phyloP scores from a whole-genome alignment of 164 flowering plant genomes.

The Taxillus chinensis region DNA sequence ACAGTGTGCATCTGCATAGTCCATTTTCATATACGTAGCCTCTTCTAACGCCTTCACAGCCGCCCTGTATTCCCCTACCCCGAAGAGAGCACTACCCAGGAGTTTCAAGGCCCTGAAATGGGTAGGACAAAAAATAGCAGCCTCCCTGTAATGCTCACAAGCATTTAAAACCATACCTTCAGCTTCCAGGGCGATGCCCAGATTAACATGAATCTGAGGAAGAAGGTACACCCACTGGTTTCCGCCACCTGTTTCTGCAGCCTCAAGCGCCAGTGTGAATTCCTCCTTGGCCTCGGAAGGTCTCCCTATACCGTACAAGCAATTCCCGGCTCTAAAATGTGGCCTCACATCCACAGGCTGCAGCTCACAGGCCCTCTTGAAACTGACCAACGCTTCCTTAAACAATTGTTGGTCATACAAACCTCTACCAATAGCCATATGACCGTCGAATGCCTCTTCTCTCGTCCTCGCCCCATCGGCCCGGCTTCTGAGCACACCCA shows the following conservation, averaged over 20 bases:
- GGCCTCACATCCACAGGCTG: conserved; percentile 88
- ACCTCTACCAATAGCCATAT: conserved; percentile 93
- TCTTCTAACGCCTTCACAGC: conserved; percentile 98
- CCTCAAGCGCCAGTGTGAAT: conserved; percentile 69
- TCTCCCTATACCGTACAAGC: conserved; percentile 58
- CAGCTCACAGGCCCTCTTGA: conserved; percentile 86
- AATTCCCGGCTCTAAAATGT: conserved; percentile 85
- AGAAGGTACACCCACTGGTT: conserved; percentile 81
- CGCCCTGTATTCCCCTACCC: conserved; percentile 96
- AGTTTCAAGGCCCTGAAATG: conserved; percentile 96
- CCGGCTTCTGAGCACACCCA: conserved; percentile 61
- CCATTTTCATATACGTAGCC: conserved; percentile 80
- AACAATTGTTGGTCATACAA: conserved; percentile 78
- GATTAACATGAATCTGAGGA: conserved; percentile 95
- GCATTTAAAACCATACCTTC: conserved; percentile 95
- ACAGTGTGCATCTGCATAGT: conserved; percentile 97
- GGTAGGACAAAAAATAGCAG: conserved; percentile 90
- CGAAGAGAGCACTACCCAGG: conserved; percentile 93
- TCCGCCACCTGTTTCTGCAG: conserved; percentile 91
- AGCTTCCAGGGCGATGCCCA: conserved; percentile 88
- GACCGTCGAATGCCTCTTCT: conserved; percentile 92
- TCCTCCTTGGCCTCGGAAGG: conserved; percentile 68
- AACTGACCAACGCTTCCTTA: conserved; percentile 75
- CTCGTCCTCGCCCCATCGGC: conserved; percentile 80
- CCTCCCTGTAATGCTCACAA: conserved; percentile 97